phyloP scores from a whole-genome alignment of 306 rosid genomes.

The Acacia melanoxylon region DNA sequence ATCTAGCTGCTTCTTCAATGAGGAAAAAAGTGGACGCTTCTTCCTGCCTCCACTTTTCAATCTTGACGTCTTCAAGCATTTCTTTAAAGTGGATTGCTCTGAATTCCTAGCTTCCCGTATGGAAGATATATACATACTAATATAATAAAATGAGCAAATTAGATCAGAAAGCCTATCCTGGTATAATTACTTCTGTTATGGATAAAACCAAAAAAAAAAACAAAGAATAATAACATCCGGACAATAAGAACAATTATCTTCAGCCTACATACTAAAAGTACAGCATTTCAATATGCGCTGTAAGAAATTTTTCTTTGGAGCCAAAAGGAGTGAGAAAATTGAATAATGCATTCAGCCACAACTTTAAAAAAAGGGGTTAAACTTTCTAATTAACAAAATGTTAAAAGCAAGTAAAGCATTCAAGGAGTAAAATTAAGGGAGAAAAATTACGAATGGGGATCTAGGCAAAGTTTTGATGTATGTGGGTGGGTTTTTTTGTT shows the following conservation, averaged over 20 bases:
- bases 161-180: conserved; percentile 16
- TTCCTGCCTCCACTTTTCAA: conserved; percentile 29
- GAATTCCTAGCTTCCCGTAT: conserved; percentile 51
- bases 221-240: conserved; percentile 17
- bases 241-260: conserved; percentile 23
- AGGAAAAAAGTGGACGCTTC: conserved; percentile 44
- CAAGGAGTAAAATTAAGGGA: neutral
- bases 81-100: conserved; percentile 41
- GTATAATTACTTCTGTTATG: conserved; percentile 2
- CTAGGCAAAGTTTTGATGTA: too few relatives aligned
- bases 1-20: conserved; percentile 55
- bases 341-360: neutral
- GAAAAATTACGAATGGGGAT: too few relatives aligned
- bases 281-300: conserved; percentile 10
- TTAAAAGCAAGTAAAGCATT: neutral
- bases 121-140: conserved; percentile 58
- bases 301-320: conserved; percentile 1
- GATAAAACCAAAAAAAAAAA: neutral
- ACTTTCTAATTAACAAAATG: neutral
- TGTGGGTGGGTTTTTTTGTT: too few relatives aligned
- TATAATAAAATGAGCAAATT: conserved; percentile 13
- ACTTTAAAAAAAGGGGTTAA: neutral
- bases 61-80: conserved; percentile 30
- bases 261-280: conserved; percentile 3
- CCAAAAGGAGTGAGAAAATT: neutral